Percentiles rank a stretch among this genome's conserved stretches.
These are phyloP conservation scores for Irpex sp. DNA, from an alignment of 1,284 basidiomycete genomes.

Conservation along the genomic window DNA sequence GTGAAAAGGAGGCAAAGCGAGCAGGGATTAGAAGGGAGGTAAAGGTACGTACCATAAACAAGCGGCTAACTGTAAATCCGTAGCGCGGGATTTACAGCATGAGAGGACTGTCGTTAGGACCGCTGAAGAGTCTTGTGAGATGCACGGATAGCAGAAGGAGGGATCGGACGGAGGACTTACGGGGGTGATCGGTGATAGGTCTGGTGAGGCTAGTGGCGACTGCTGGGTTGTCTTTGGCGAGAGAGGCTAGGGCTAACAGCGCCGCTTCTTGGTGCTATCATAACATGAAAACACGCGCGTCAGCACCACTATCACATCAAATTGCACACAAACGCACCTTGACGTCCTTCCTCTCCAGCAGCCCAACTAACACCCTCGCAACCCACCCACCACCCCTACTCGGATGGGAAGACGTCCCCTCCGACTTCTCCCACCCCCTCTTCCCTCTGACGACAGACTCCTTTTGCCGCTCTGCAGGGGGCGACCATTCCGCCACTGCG, in stretches of 20 bases:
- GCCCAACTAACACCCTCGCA: constrained; percentile 41
- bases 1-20: not conserved
- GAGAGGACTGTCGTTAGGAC: constrained; percentile 38
- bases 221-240: constrained; percentile 61
- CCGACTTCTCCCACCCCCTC: constrained; percentile 65
- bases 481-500: constrained; percentile 62
- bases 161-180: constrained; percentile 20
- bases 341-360: constrained; percentile 47
- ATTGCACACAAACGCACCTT: constrained; percentile 38
- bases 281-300: constrained; percentile 35
- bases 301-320: not conserved
- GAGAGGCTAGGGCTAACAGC: constrained; percentile 63
- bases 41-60: constrained; percentile 53
- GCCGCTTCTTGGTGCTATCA: constrained; percentile 55
- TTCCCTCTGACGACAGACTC: constrained; percentile 45
- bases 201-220: constrained; percentile 48
- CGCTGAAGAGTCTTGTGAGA: constrained; percentile 11
- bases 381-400: constrained; percentile 56
- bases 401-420: constrained; percentile 36
- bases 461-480: constrained; percentile 46
- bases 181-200: constrained; percentile 32
- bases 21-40: not conserved
- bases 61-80: constrained; percentile 63
- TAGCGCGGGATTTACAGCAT: constrained; percentile 50
- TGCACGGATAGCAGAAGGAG: not conserved